Conservation (phyloP, 352 stramenopile genomes). For the Phytophthora cryptogea region DNA sequence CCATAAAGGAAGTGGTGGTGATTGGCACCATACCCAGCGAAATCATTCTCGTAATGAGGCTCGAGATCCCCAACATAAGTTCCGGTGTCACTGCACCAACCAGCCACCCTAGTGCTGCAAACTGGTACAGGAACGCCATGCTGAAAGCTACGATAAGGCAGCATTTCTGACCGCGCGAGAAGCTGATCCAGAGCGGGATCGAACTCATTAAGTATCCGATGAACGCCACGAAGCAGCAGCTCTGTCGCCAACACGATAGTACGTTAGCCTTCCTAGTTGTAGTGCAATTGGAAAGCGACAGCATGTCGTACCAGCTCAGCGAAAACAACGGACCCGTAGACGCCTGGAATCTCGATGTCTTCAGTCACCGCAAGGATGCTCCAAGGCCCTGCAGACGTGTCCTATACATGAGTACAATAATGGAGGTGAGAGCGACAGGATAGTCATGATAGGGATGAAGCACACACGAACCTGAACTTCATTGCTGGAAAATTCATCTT, state of each 20-base stretch:
- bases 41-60: conserved; percentile 70
- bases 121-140: conserved; percentile 50
- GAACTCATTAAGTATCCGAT: conserved; percentile 60
- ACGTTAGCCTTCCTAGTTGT: background rate
- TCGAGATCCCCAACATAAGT: conserved; percentile 61
- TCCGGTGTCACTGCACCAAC: conserved; percentile 43
- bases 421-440: background rate
- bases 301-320: conserved; percentile 39
- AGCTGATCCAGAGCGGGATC: conserved; percentile 58
- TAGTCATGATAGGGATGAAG: background rate
- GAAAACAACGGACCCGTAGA: conserved; percentile 50
- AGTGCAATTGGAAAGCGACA: background rate
- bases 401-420: background rate
- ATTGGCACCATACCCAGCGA: conserved; percentile 76
- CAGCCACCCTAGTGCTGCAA: conserved; percentile 50
- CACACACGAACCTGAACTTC: conserved; percentile 11
- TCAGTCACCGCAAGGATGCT: conserved; percentile 8
- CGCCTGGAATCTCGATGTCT: conserved; percentile 30
- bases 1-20: conserved; percentile 70
- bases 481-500: conserved; percentile 38
- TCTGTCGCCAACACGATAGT: conserved; percentile 29
- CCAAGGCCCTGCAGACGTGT: conserved; percentile 12
- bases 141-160: conserved; percentile 53
- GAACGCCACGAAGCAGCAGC: conserved; percentile 66
- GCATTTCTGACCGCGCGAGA: conserved; percentile 58